phyloP scores from a whole-genome alignment of 2,329 filamentous ascomycete genomes.

The Ophiosphaerella herpotricha region DNA sequence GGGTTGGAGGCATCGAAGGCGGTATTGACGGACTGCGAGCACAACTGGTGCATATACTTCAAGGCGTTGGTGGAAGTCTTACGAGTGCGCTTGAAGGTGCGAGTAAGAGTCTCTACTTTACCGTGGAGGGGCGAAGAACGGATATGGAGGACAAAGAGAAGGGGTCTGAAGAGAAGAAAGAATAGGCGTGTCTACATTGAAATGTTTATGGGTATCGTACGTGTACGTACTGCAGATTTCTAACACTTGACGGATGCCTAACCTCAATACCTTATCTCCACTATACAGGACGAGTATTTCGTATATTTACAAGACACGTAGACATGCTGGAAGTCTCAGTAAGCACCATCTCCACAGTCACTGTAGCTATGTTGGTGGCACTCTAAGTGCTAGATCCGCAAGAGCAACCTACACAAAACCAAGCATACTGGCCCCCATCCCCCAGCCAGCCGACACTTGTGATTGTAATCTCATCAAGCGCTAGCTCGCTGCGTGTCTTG shows the following conservation, averaged over 20 bases:
- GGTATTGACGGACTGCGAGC: slow-evolving; percentile 79
- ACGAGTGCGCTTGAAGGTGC: slow-evolving; percentile 80
- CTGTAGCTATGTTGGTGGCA: background rate
- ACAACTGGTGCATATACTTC: slow-evolving; percentile 80
- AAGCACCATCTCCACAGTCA: background rate
- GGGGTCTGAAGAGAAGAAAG: slow-evolving; percentile 24
- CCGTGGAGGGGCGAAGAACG: slow-evolving; percentile 78
- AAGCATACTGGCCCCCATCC: too few species aligned
- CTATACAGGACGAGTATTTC: background rate
- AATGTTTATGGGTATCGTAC: background rate
- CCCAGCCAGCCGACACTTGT: too few species aligned
- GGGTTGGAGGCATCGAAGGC: slow-evolving; percentile 77
- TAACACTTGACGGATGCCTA: background rate
- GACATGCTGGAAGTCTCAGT: background rate
- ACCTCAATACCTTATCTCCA: background rate
- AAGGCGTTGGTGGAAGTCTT: slow-evolving; percentile 76
- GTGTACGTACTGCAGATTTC: background rate
- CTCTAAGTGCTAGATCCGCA: too few species aligned
- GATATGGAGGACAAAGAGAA: slow-evolving; percentile 77
- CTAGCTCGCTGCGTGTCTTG: too few species aligned
- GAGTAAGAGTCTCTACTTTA: slow-evolving; percentile 81
- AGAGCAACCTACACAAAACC: too few species aligned
- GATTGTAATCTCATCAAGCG: too few species aligned
- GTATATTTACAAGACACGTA: background rate
- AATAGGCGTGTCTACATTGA: slow-evolving; percentile 1